phyloP scores from a whole-genome alignment of 2,329 filamentous ascomycete genomes.

The Aspergillus viridinutans region DNA sequence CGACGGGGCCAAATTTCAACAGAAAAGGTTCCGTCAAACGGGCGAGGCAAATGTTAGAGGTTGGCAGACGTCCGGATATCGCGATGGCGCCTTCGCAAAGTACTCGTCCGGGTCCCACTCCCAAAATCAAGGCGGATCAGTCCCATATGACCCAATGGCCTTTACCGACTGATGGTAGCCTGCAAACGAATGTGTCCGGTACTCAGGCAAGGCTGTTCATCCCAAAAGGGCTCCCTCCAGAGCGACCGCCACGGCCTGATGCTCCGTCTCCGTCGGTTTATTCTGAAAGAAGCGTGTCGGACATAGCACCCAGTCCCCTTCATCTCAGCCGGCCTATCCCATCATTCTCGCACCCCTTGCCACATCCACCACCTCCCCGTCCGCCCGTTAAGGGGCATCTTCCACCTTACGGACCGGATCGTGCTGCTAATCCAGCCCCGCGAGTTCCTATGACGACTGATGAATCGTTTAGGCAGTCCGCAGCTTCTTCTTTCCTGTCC shows the following conservation, averaged over 20 bases:
- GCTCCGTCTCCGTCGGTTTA: slow-evolving; percentile 37
- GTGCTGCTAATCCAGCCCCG: slow-evolving; percentile 19
- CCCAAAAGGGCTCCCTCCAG: slow-evolving; percentile 37
- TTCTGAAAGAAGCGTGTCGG: slow-evolving; percentile 25
- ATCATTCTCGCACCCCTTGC: slow-evolving; percentile 27
- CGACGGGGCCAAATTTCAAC: slow-evolving; percentile 2
- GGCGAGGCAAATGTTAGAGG: slow-evolving; percentile 32
- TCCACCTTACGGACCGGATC: slow-evolving; percentile 17
- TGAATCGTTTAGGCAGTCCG: slow-evolving; percentile 25
- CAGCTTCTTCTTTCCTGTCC: slow-evolving; percentile 18
- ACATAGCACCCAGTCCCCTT: slow-evolving; percentile 21
- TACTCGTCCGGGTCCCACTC: slow-evolving; percentile 9
- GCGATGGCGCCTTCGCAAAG: slow-evolving; percentile 10
- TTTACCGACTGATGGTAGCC: slow-evolving; percentile 33
- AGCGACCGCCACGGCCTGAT: slow-evolving; percentile 39
- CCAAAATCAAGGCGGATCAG: slow-evolving; percentile 12
- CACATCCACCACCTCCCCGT: slow-evolving; percentile 14
- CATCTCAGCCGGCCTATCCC: slow-evolving; percentile 19
- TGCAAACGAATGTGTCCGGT: slow-evolving; percentile 20
- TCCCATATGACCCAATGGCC: slow-evolving; percentile 46
- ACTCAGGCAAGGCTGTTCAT: slow-evolving; percentile 24
- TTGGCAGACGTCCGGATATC: slow-evolving; percentile 24
- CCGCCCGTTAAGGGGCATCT: slow-evolving; percentile 14
- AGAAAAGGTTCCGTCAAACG: slow-evolving; percentile 34
- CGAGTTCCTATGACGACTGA: slow-evolving; percentile 26